Conservation (phyloP, 1,284 basidiomycete species). For the Trametes versicolor region DNA sequence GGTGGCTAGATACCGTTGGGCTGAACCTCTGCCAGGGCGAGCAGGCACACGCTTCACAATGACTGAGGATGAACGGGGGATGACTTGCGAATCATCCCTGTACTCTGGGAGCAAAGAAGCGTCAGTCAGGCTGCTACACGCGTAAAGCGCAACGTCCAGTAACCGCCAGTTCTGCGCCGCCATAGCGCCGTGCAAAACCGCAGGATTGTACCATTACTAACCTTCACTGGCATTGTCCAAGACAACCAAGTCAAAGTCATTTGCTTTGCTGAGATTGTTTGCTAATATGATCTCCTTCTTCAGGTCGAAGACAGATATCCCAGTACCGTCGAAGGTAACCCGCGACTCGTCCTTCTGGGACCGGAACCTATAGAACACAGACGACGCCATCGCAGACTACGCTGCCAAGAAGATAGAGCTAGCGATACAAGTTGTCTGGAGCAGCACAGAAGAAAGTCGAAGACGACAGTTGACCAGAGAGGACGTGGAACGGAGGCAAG, state of each 20-base stretch:
- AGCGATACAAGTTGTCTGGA: neutral
- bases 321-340: constrained; percentile 97
- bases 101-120: constrained; percentile 68
- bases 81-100: constrained; percentile 90
- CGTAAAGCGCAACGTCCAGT: no score
- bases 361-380: constrained; percentile 98
- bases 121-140: neutral
- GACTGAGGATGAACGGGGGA: constrained; percentile 95
- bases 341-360: constrained; percentile 95
- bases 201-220: constrained; percentile 48
- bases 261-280: constrained; percentile 95
- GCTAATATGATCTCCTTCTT: constrained; percentile 98
- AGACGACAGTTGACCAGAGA: neutral
- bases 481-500: constrained; percentile 9
- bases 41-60: constrained; percentile 92
- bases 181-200: no score
- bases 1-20: constrained; percentile 83
- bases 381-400: constrained; percentile 76
- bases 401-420: constrained; percentile 22
- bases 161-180: no score
- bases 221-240: constrained; percentile 91
- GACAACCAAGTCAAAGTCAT: constrained; percentile 95
- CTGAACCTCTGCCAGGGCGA: constrained; percentile 92
- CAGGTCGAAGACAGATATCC: constrained; percentile 98
- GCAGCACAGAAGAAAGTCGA: neutral